These are phyloP conservation scores for Suillus variegatus DNA, from an alignment of 768 basidiomycete genomes.

Conservation along the genomic window DNA sequence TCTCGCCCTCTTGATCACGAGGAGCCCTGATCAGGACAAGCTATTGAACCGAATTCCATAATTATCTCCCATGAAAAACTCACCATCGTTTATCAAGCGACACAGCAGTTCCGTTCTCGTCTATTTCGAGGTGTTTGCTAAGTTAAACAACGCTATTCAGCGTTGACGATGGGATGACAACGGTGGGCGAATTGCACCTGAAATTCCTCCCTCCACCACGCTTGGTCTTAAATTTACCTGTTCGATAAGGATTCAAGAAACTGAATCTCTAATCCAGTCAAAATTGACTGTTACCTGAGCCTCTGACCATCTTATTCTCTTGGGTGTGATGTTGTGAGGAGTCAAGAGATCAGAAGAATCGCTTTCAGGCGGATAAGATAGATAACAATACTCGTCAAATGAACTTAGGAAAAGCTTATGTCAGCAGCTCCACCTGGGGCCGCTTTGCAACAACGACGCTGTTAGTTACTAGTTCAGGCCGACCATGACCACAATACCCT, in stretches of 20 bases:
- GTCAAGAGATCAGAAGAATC: background rate
- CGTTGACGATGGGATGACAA: slow-evolving; percentile 7
- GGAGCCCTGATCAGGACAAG: slow-evolving; percentile 28
- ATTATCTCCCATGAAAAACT: slow-evolving; percentile 16
- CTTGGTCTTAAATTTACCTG: slow-evolving; percentile 83
- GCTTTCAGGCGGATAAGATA: slow-evolving; percentile 19
- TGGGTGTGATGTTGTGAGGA: background rate
- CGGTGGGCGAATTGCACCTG: slow-evolving; percentile 45
- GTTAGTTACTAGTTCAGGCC: background rate
- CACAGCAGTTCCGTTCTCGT: slow-evolving; percentile 57
- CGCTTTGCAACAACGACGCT: background rate
- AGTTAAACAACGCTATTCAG: slow-evolving; percentile 15
- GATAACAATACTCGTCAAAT: slow-evolving; percentile 3
- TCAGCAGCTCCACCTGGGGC: slow-evolving; percentile 7
- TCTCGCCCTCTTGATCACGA: slow-evolving; percentile 43
- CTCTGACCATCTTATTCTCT: slow-evolving; percentile 32
- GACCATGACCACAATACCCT: slow-evolving; percentile 81
- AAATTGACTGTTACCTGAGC: slow-evolving; percentile 20
- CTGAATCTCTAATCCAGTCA: no score
- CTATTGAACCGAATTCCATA: background rate
- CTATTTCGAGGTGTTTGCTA: slow-evolving; percentile 62
- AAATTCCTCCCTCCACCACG: slow-evolving; percentile 89
- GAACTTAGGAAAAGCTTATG: slow-evolving; percentile 15
- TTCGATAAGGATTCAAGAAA: background rate
- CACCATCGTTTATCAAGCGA: slow-evolving; percentile 49